phyloP scores from a whole-genome alignment of 352 stramenopile species.

The Phytopythium ostracodes region DNA sequence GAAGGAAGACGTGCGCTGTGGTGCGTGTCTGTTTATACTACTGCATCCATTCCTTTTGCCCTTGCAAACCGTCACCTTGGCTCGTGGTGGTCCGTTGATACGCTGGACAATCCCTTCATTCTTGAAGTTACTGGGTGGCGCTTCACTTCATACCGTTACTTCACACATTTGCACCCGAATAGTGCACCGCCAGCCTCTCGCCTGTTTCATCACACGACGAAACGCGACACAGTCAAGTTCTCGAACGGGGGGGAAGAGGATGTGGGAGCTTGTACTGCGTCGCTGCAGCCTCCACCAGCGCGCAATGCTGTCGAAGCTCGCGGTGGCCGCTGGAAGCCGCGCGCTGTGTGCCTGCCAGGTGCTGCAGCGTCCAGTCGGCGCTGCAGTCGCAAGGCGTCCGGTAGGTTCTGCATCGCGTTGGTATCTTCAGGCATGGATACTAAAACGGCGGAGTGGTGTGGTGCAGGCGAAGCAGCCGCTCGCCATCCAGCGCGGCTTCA shows the following conservation, averaged over 20 bases:
- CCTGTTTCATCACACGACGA: neutral
- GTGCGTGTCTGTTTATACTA: neutral
- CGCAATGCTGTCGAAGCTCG: neutral
- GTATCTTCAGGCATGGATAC: neutral
- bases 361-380: neutral
- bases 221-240: neutral
- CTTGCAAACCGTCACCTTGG: neutral
- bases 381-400: neutral
- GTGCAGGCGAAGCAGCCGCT: neutral
- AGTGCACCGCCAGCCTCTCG: neutral
- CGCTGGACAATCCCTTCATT: neutral
- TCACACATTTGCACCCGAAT: neutral
- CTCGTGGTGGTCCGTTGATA: neutral
- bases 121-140: constrained; percentile 1
- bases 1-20: neutral
- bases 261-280: neutral
- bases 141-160: constrained; percentile 4
- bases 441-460: neutral
- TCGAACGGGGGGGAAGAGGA: neutral
- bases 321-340: neutral
- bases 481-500: neutral
- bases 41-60: neutral
- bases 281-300: constrained; percentile 1
- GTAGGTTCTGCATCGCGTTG: neutral
- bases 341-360: neutral